Evolutionary conservation across 78 protist species (phyloP), one percentile per base, ranked within the genome.

Genomic region (Pigoraptor vietnamica): DNA sequence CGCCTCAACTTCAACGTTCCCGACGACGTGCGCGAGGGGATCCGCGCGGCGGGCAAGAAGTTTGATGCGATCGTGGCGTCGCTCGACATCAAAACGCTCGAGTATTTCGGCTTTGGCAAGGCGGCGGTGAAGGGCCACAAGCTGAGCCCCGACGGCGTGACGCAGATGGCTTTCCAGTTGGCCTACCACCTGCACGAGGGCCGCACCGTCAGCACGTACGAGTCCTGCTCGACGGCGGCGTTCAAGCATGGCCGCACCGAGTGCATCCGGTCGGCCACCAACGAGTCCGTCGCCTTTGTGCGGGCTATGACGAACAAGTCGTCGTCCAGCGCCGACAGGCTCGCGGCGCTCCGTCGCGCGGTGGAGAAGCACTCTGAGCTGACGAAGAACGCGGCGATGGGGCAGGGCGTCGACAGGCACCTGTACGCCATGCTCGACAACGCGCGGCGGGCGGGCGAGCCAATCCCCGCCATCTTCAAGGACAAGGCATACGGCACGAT

Each of bases 221-320:
- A 95, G 90, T 81, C 95, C 2, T 90, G 93, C 36, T 48, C 90
- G 14, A 95, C 95, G 37, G 90, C 94, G 1, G 90, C 92, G 29
- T 96, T 93, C 90, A 33, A 67, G 35, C 93, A 90, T 55, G 97
- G 97, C 40, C 91, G 97, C 37, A 96, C 97, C 55, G 97, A 94
- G 86, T 90, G 93, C 35, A 89, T 94, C 24, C 87, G 97, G 24
- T 37, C 94, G n/a, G 91, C 91, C 81, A 92, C 96, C 24, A 23
- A 0, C 36, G 95, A 94, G 36, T 19, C 88, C 34, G 39, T 23
- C 1, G 91, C 6, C 0, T 84, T 90, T 35, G 89, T 81, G 38
- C 23, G 79, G 35, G 37, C 92, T 35, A 91, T 93, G 29, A 0
- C 21, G 35, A 79, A 90, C 86, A 89, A 92, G 34, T 39, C 19